Base-by-base conservation (phyloP, 768 basidiomycete genomes). In the Pleurotus tuoliensis region DNA sequence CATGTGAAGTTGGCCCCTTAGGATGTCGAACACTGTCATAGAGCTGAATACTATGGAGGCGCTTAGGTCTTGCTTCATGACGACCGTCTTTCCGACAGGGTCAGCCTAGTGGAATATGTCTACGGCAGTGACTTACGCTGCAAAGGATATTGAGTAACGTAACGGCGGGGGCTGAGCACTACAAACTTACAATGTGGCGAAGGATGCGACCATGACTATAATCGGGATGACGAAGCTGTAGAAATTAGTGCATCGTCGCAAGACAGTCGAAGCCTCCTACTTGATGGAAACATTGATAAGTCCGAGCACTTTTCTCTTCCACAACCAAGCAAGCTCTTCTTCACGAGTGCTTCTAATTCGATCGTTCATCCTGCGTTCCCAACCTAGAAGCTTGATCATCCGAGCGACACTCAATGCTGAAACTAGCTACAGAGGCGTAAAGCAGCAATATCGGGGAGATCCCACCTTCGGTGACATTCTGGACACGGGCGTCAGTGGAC, bases 311-410 rank as follows among this genome's bases (percentile, higher is more conserved):
- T 83, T 79, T 43, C 76, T 68, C 62, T 78, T 80, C 73, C 76
- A 79, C 41, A 86, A 71, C 67, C 76, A 78, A 3, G 62, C 56
- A 13, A 92, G 68, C 66, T 92, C 90, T 3, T 78, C 77, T 44
- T 85, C 79, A 57, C 89, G 78, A 61, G 82, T 82, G 27, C 76
- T 76, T 18, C 75, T 69, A 46, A 92, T 72, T 49, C 75, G 74
- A 11, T 76, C 66, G 20, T 78, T 71, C 63, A 87, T 78, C 47
- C 80, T 76, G 56, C 78, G 76, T 75, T 85, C 78, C 79, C 88
- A 81, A 6, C 77, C 88, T 61, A 90, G 88, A 41, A 89, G 70
- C 67, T 90, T 89, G 64, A 88, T 73, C 82, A 88, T 87, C 15
- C 86, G 77, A 12, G 86, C 67, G 16, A 82, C 79, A 54, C 77